Evolutionary conservation across 495 filamentous ascomycete genomes (phyloP).

Genomic region (Melanomma pulvis-pyrius): DNA sequence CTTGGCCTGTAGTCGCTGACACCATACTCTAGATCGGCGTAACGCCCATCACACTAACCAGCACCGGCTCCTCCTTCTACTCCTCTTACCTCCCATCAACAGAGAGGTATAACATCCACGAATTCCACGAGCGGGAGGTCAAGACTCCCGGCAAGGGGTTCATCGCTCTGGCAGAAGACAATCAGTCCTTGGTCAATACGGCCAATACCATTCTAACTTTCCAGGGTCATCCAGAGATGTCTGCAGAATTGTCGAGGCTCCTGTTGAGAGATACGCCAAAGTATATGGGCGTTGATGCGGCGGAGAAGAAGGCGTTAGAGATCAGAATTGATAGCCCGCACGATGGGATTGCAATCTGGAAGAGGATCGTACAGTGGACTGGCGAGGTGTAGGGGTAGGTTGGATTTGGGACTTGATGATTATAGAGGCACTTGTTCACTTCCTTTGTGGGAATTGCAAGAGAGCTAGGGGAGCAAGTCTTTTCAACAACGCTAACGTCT

Average conservation of each 20-base stretch:
- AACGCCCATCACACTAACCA: not conserved
- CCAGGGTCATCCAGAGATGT: conserved; percentile 9
- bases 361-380: no score
- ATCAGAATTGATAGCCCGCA: no score
- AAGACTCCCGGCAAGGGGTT: not conserved
- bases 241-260: conserved; percentile 3
- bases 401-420: no score
- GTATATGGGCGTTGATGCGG: conserved; percentile 7
- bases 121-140: not conserved
- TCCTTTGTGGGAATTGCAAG: no score
- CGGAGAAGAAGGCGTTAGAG: no score
- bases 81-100: not conserved
- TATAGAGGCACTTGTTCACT: no score
- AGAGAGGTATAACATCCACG: not conserved
- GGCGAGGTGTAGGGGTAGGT: no score
- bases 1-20: no score
- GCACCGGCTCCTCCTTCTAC: not conserved
- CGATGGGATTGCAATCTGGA: no score
- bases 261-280: conserved; percentile 3
- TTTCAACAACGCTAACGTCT: no score
- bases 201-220: conserved; percentile 6
- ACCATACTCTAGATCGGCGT: no score
- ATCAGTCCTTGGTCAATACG: conserved; percentile 7
- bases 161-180: conserved; percentile 5
- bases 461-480: no score